Base-by-base conservation (phyloP, 371 early-diverging fungal genomes). In the Mortierella sp. region DNA sequence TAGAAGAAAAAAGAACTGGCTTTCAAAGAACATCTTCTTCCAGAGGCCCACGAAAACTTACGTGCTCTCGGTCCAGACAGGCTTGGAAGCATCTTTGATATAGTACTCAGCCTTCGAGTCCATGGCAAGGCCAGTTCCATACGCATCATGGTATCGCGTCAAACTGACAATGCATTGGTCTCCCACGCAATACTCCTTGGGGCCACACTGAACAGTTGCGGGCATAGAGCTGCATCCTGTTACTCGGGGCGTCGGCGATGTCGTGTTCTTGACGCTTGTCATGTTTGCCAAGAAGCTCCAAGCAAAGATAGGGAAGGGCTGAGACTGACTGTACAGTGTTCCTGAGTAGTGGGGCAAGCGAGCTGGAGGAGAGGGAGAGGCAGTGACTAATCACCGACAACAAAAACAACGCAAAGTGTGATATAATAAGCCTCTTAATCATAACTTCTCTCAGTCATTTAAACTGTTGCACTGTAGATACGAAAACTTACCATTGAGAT, bases 11-110 rank as follows among this genome's bases (percentile, higher is more conserved):
- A 27, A 16, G 41, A 54, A 24, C 35, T 32, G 35, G 0, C 27
- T 27, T 27, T 56, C 11, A 56, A 44, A 43, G 21, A 0, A 14
- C 2, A 24, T 51, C 18, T 51, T 16, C 4, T 18, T 51, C 21
- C 51, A 68, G 21, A 48, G 46, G 56, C n/a, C 8, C 68, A n/a
- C 21, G 41, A 71, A 24, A 55, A 90, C 94, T 90, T 91, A 95
- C 94, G 87, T 89, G 91, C 94, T 94, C 85, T 94, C 93, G 12
- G 93, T 91, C 94, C 93, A 96, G 10, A 94, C 91, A 0, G 90
- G 89, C 79, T 93, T 92, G 3, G 89, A 89, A 5, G 92, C 83
- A 85, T 95, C 94, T 10, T 90, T 90, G 12, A 96, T 93, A 12
- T 78, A 84, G 29, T 89, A 89, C 11, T 73, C 41, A 1, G 90